Percentiles rank a stretch among this genome's conserved stretches.
Conservation (phyloP, 2,329 filamentous ascomycete genomes). For the Pestalotiopsis sp. region DNA sequence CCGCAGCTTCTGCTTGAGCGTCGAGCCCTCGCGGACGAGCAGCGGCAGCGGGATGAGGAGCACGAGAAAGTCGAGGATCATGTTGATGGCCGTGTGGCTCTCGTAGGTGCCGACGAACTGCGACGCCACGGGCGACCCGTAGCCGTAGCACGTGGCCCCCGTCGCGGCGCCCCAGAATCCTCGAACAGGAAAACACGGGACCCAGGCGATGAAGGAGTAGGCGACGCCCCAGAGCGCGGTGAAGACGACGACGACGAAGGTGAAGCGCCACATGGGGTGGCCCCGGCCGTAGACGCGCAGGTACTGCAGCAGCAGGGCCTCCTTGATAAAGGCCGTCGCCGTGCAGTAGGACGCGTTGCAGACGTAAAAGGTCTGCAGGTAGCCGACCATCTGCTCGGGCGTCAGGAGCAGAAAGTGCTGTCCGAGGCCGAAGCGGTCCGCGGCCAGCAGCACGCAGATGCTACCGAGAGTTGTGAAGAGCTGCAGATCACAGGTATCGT, state of each 20-base stretch:
- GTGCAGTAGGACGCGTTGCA: slow-evolving; percentile 25
- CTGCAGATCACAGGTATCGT: slow-evolving; percentile 16
- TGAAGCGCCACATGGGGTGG: slow-evolving; percentile 20
- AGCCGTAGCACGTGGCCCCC: slow-evolving; percentile 29
- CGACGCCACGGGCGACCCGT: slow-evolving; percentile 27
- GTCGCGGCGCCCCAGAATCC: slow-evolving; percentile 22
- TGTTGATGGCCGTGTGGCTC: slow-evolving; percentile 35
- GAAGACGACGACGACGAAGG: slow-evolving; percentile 26
- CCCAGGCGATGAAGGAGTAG: slow-evolving; percentile 33
- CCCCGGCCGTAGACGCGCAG: slow-evolving; percentile 26
- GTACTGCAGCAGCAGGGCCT: slow-evolving; percentile 28
- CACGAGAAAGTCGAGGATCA: slow-evolving; percentile 31
- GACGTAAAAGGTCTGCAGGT: slow-evolving; percentile 23
- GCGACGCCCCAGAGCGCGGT: slow-evolving; percentile 32
- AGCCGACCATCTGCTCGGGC: slow-evolving; percentile 13
- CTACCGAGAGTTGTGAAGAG: slow-evolving; percentile 23
- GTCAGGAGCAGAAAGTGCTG: slow-evolving; percentile 23
- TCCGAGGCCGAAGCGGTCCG: slow-evolving; percentile 24
- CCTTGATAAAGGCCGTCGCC: slow-evolving; percentile 27
- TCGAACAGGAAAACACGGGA: slow-evolving; percentile 29
- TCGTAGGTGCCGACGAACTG: slow-evolving; percentile 34
- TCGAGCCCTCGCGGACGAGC: slow-evolving; percentile 7
- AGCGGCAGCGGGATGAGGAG: slow-evolving; percentile 11
- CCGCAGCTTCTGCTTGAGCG: slow-evolving; percentile 6
- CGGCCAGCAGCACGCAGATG: slow-evolving; percentile 19